phyloP scores from a whole-genome alignment of 2,329 filamentous ascomycete genomes.

The Microdochium paspali region DNA sequence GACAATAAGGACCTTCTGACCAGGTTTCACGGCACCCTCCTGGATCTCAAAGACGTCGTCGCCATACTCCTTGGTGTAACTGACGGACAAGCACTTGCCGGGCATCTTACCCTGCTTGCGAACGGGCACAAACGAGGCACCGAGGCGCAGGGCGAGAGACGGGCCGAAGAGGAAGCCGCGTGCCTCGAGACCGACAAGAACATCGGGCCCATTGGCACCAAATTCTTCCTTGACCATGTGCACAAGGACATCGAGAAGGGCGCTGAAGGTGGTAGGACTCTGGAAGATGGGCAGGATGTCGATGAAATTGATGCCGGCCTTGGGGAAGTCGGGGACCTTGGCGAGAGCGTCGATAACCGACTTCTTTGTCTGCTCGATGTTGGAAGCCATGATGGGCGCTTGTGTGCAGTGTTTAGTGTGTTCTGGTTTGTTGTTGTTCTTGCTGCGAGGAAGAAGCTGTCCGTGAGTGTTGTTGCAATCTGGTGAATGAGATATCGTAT shows the following conservation, averaged over 20 bases:
- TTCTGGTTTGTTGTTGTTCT: neutral
- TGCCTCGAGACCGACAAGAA: slow-evolving; percentile 88
- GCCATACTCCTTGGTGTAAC: slow-evolving; percentile 93
- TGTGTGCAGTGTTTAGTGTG: neutral
- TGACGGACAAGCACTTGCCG: slow-evolving; percentile 74
- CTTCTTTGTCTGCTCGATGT: slow-evolving; percentile 20
- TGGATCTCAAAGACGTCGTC: slow-evolving; percentile 96
- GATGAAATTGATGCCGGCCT: slow-evolving; percentile 88
- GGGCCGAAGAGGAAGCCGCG: slow-evolving; percentile 94
- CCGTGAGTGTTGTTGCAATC: neutral
- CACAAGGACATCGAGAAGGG: slow-evolving; percentile 76
- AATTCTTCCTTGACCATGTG: slow-evolving; percentile 65
- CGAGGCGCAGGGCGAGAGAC: slow-evolving; percentile 71
- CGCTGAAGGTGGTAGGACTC: slow-evolving; percentile 61
- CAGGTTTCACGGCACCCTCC: slow-evolving; percentile 69
- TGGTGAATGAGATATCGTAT: neutral
- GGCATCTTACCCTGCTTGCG: slow-evolving; percentile 95
- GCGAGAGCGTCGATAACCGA: slow-evolving; percentile 63
- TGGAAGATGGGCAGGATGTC: slow-evolving; percentile 97
- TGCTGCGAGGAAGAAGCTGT: neutral
- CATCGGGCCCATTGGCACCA: slow-evolving; percentile 60
- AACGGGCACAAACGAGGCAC: slow-evolving; percentile 83
- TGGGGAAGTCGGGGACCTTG: slow-evolving; percentile 86
- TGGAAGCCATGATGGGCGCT: slow-evolving; percentile 7
- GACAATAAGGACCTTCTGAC: slow-evolving; percentile 85